phyloP scores from a whole-genome alignment of 1,284 basidiomycete genomes.

The Lentinula novae-zelandiae region DNA sequence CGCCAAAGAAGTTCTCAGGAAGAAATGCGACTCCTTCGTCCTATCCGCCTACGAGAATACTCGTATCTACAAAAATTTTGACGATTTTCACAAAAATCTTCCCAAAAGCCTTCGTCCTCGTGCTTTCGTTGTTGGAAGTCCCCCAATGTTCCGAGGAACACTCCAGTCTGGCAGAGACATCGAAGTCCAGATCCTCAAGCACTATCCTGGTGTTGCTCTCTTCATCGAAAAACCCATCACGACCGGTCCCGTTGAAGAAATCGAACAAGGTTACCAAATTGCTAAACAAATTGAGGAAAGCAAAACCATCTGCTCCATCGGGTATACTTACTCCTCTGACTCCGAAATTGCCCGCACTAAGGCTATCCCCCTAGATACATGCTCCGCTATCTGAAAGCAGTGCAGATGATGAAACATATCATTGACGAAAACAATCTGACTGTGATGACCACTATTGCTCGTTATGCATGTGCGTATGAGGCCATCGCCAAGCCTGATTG shows the following conservation, averaged over 20 bases:
- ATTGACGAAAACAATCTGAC: conserved; percentile 92
- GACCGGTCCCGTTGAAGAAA: conserved; percentile 73
- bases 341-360: conserved; percentile 1
- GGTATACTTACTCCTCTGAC: conserved; percentile 43
- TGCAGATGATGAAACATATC: conserved; percentile 98
- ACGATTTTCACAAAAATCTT: conserved; percentile 81
- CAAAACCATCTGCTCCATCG: conserved; percentile 85
- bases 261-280: conserved; percentile 65
- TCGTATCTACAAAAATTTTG: conserved; percentile 82
- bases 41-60: conserved; percentile 92
- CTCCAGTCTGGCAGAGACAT: conserved; percentile 79
- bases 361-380: conserved; percentile 57
- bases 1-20: conserved; percentile 76
- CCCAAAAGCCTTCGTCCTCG: conserved; percentile 54
- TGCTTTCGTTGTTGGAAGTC: conserved; percentile 89
- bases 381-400: conserved; percentile 91
- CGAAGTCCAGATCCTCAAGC: conserved; percentile 85
- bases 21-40: conserved; percentile 95
- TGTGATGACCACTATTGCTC: conserved; percentile 96
- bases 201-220: conserved; percentile 88
- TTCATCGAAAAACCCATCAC: conserved; percentile 96
- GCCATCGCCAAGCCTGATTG: conserved; percentile 89
- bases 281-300: conserved; percentile 66
- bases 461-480: conserved; percentile 94
- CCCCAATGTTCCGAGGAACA: conserved; percentile 90